These are phyloP conservation scores for Apophysomyces trapeziformis DNA, from an alignment of 371 early-diverging fungal genomes.

Conservation along the genomic window DNA sequence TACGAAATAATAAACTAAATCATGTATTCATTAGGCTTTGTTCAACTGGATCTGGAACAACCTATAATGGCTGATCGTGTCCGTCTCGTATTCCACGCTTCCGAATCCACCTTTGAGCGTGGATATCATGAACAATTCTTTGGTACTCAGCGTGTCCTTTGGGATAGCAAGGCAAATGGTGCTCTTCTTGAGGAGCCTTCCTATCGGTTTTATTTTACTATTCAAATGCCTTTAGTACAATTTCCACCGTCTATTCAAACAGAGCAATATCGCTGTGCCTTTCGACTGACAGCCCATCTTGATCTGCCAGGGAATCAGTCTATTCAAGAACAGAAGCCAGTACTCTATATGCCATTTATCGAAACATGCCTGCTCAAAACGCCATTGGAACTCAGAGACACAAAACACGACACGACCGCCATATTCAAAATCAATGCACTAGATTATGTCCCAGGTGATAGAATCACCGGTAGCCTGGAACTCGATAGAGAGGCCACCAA, in stretches of 20 bases:
- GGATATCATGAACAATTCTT: constrained; percentile 24
- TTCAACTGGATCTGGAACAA: background rate
- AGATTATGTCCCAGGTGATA: constrained; percentile 39
- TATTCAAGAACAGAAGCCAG: constrained; percentile 9
- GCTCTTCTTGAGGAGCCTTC: constrained; percentile 18
- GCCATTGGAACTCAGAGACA: constrained; percentile 19
- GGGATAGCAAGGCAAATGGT: constrained; percentile 36
- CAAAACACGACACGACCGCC: constrained; percentile 2
- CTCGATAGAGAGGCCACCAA: background rate
- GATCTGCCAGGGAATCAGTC: constrained; percentile 16
- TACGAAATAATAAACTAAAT: constrained; percentile 16
- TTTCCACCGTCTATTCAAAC: constrained; percentile 42
- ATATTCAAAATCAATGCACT: constrained; percentile 24
- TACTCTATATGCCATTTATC: constrained; percentile 41
- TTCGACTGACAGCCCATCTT: constrained; percentile 34
- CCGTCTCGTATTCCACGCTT: constrained; percentile 34
- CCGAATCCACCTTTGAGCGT: constrained; percentile 21
- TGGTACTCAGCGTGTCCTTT: constrained; percentile 37
- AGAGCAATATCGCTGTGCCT: constrained; percentile 28
- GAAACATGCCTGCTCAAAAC: constrained; percentile 39
- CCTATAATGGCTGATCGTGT: constrained; percentile 29
- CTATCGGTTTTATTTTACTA: constrained; percentile 38
- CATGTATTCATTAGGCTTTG: background rate
- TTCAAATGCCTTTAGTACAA: constrained; percentile 47
- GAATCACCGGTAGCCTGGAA: constrained; percentile 8